Evolutionary conservation across 2,329 filamentous ascomycete genomes (phyloP), one percentile per base, ranked within the genome.

Genomic region (Verticillium longisporum): DNA sequence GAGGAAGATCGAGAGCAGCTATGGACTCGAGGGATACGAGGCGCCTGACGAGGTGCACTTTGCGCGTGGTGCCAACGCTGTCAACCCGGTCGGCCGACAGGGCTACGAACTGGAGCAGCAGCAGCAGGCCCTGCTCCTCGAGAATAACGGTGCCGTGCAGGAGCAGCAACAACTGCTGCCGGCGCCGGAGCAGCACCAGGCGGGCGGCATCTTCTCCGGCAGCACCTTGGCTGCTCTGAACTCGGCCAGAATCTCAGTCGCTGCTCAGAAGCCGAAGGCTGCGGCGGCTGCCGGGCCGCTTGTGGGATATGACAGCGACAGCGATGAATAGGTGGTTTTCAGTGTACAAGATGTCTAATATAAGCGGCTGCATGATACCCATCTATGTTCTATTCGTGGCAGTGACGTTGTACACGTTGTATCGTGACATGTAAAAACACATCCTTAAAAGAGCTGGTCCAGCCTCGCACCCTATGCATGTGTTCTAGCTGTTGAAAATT

Each of bases 11-110:
- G 92, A 97, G 73, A 92, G 92, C 57, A 88, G 85, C 26, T 98
- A 97, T 71, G 94, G 93, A 0, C 75, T 99, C 55, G 84, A 94
- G 60, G 94, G 93, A 1, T 98, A 97, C 72, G 91, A 98, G 70
- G 93, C 93, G 1, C 93, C 94, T 0, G 95, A 99, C 71, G 89
- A 95, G 64, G 87, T 99, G 32, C 96, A 96, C 84, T 97, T 93
- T 75, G 91, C 92, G 0, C 83, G 90, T 56, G 91, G 93, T 38
- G 84, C 86, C 66, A 86, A 87, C 65, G 84, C 85, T 0, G 83
- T 88, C 34, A 87, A 87, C 67, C 83, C 84, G 0, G 70, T 77
- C 2, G 84, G 84, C 1, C 75, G 84, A 41, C 74, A 83, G 56
- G 86, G 86, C 0, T 81, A 84, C 61, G 87, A 89, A 65, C 73